These are phyloP conservation scores for Digitaria exilis DNA, from an alignment of 202 grass and related monocot genomes.

Conservation along the genomic window DNA sequence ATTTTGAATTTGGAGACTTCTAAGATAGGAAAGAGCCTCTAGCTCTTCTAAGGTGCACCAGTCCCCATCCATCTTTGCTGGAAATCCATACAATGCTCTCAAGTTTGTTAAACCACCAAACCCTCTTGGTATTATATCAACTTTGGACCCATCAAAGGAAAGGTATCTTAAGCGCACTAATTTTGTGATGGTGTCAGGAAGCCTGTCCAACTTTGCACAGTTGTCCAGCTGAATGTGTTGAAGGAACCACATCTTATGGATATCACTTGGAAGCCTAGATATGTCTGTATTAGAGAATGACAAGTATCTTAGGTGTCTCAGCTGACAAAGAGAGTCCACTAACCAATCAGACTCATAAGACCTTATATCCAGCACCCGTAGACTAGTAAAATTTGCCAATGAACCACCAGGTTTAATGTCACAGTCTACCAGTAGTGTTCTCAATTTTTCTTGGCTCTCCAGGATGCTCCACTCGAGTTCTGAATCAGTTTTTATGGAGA, in stretches of 20 bases:
- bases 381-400: background rate
- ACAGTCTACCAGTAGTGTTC: background rate
- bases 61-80: background rate
- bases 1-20: background rate
- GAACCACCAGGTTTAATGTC: background rate
- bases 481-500: background rate
- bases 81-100: background rate
- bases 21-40: background rate
- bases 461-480: background rate
- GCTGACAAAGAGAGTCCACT: slow-evolving; percentile 9
- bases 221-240: slow-evolving; percentile 15
- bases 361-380: slow-evolving; percentile 2
- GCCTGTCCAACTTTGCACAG: slow-evolving; percentile 1
- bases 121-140: slow-evolving; percentile 1
- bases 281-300: slow-evolving; percentile 2
- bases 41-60: slow-evolving; percentile 10
- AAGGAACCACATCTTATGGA: slow-evolving; percentile 37
- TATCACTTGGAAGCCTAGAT: slow-evolving; percentile 29
- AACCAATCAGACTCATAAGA: background rate
- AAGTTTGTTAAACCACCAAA: slow-evolving; percentile 13
- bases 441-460: background rate
- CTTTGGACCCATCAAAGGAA: background rate
- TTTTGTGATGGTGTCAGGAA: slow-evolving; percentile 28
- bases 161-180: slow-evolving; percentile 2
- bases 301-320: slow-evolving; percentile 50